These are phyloP conservation scores for Fusarium floridanum DNA, from an alignment of 2,329 filamentous ascomycete genomes.

Conservation along the genomic window DNA sequence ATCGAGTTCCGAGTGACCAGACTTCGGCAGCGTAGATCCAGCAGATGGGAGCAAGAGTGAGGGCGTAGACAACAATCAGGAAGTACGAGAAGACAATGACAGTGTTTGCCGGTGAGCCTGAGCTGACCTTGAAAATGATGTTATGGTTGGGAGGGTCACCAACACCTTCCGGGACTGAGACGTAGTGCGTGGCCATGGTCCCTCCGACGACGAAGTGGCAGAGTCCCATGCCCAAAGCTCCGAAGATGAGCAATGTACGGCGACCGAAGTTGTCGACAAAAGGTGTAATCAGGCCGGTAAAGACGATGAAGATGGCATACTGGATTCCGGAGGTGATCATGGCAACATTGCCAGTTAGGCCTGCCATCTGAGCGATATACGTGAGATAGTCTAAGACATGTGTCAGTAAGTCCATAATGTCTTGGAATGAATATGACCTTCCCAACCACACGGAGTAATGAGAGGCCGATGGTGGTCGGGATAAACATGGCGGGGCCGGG, in stretches of 20 bases:
- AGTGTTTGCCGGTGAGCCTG: not conserved
- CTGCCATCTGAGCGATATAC: constrained; percentile 15
- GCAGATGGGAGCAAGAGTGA: constrained; percentile 4
- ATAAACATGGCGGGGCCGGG: not conserved
- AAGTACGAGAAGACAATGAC: not conserved
- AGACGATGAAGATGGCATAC: constrained; percentile 4
- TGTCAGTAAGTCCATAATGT: not conserved
- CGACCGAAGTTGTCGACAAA: not conserved
- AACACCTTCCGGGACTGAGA: not conserved
- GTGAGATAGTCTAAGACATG: constrained; percentile 2
- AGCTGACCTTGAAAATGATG: not conserved
- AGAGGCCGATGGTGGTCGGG: not conserved
- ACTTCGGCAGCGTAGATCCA: constrained; percentile 12
- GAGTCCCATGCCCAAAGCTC: not conserved
- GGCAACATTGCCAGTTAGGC: constrained; percentile 1
- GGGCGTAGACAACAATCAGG: not conserved
- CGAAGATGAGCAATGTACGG: not conserved
- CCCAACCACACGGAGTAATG: not conserved
- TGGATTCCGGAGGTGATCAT: constrained; percentile 8
- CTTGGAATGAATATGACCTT: not conserved
- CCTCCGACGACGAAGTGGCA: not conserved
- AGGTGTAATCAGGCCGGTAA: not conserved
- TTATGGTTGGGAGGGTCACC: not conserved
- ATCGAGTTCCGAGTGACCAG: not conserved
- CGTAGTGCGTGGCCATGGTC: not conserved